Base-by-base conservation (phyloP, 345 rosid species). In the Pseudoturritis turrita region DNA sequence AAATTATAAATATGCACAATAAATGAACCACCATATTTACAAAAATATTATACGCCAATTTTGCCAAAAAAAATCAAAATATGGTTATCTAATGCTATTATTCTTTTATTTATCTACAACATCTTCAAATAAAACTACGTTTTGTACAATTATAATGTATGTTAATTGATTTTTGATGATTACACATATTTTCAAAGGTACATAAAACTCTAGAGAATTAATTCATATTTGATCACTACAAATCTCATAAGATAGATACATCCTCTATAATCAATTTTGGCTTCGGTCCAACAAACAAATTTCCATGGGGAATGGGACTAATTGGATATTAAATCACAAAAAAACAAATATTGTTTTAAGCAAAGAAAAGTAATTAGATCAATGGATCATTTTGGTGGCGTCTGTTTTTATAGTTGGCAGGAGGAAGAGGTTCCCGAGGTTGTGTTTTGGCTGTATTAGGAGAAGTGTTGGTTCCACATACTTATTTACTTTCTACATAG, bases 321-420 rank as follows among this genome's bases (percentile, higher is more conserved):
- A 17, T n/a, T 53, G 17, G 35, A 45, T 76, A 62, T 46, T 63
- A 37, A 63, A 55, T 44, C 59, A 69, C 25, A 62, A 36, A 7
- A 67, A 21, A 22, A 39, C 68, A 66, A 12, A n/a, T 23, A 46
- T 44, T 36, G 44, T 39, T 57, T 74, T 66, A 39, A 51, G 68
- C 72, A 39, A 35, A 44, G 37, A 56, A n/a, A 51, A 67, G 19
- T 29, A 51, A 67, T 51, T 6, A 67, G 41, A 50, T 31, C 49
- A 52, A 36, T 52, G 56, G 78, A 59, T 61, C 45, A 0, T 68
- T 66, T 74, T 75, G 73, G 68, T 65, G 15, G 79, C 80, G 91
- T 88, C 89, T 72, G 79, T 78, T 86, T 83, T 56, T 79, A 58
- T 80, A 71, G 84, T 79, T 84, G 88, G 80, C 86, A 82, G 82